phyloP scores from a whole-genome alignment of 148 eudicot genomes.

The Dysphania ambrosioides region DNA sequence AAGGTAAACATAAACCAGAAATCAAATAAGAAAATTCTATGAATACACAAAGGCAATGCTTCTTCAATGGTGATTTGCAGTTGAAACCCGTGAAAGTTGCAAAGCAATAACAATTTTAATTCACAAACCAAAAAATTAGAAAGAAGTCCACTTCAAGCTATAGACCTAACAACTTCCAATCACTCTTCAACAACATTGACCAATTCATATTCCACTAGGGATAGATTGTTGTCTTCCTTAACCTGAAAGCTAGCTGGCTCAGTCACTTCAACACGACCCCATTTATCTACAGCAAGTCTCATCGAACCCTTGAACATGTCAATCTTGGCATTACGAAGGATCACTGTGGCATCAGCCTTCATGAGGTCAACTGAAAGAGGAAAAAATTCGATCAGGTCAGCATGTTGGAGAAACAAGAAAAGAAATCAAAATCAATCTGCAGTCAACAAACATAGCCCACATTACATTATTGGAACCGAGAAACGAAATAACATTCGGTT shows the following conservation, averaged over 20 bases:
- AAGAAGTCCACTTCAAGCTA: not conserved
- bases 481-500: no score
- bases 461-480: no score
- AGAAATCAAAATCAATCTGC: not conserved
- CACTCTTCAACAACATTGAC: conserved; percentile 35
- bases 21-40: not conserved
- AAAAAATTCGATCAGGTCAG: not conserved
- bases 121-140: conserved; percentile 15
- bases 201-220: conserved; percentile 37
- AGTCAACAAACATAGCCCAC: not conserved
- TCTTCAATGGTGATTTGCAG: conserved; percentile 21
- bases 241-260: conserved; percentile 33
- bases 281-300: conserved; percentile 30
- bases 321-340: conserved; percentile 34
- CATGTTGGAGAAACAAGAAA: not conserved
- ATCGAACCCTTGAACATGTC: conserved; percentile 33
- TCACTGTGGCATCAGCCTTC: conserved; percentile 32
- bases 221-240: conserved; percentile 38
- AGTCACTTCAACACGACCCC: conserved; percentile 38
- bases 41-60: conserved; percentile 27
- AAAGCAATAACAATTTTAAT: conserved; percentile 14
- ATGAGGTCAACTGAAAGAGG: conserved; percentile 35
- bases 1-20: conserved; percentile 1
- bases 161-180: conserved; percentile 22
- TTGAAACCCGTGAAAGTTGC: conserved; percentile 14